Evolutionary conservation across 805 yeast genomes (phyloP), one percentile per base, ranked within the genome.

Genomic region (Clavispora santaluciae): DNA sequence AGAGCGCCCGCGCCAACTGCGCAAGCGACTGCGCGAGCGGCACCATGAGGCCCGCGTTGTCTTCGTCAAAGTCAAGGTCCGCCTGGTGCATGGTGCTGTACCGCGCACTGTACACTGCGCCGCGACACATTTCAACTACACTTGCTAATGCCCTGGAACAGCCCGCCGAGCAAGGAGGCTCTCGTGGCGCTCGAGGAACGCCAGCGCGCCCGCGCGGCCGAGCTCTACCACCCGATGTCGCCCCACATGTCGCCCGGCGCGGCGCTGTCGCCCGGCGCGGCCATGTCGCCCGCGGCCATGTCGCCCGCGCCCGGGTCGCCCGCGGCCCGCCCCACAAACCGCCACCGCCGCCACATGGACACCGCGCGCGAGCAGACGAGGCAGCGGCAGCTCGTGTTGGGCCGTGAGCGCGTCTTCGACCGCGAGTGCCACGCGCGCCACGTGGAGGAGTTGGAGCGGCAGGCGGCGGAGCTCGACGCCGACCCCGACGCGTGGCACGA

Each of bases 161-260:
- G 54, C 40, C 43, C 48, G 15, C 55, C 55, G 3, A 40, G 35
- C n/a, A 9, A 12, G 16, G 29, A 39, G n/a, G 24, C 41, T 4
- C 35, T 49, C 18, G 30, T 38, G 6, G 44, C 40, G 8, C 34
- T 44, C 10, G 45, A 45, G 24, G 39, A 39, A 8, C 30, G 41
- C n/a, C 54, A 49, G 35, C 29, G 29, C 8, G 35, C 30, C 25
- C 44, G 55, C 7, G 46, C 46, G 4, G 23, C 17, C 12, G 37
- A 34, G 16, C 48, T 45, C 6, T 43, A 40, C 21, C 46, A 40
- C 20, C 55, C 55, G 5, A 41, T 51, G 51, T 43, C 48, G 29
- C 46, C 52, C 15, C n/a, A n/a, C n/a, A n/a, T n/a, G n/a, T n/a
- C n/a, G n/a, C n/a, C n/a, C n/a, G n/a, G n/a, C n/a, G n/a, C n/a